phyloP scores from a whole-genome alignment of 148 eudicot genomes.

The Cornus kousa region DNA sequence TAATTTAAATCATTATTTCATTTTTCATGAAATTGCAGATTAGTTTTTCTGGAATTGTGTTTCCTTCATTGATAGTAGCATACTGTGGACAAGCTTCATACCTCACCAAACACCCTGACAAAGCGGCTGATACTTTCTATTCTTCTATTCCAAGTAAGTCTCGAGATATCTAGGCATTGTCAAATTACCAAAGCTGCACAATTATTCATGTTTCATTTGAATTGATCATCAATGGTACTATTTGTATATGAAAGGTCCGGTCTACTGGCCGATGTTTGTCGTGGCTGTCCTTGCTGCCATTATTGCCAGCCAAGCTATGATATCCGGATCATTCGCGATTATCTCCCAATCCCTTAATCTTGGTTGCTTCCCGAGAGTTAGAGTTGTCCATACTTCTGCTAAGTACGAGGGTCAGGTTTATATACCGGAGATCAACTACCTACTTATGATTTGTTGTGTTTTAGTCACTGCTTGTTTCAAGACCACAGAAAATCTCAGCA shows the following conservation, averaged over 20 bases:
- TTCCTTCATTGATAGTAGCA: slow-evolving; percentile 44
- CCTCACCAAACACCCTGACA: slow-evolving; percentile 44
- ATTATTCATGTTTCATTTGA: no score
- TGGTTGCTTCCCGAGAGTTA: slow-evolving; percentile 74
- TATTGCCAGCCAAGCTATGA: slow-evolving; percentile 88
- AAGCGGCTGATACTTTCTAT: slow-evolving; percentile 41
- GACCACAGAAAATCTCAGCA: slow-evolving; percentile 58
- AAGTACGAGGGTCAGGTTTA: slow-evolving; percentile 76
- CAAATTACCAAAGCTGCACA: no score
- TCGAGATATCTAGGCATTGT: no score
- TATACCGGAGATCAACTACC: slow-evolving; percentile 73
- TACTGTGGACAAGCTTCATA: slow-evolving; percentile 88
- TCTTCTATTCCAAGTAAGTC: slow-evolving; percentile 42
- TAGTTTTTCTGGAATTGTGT: slow-evolving; percentile 37
- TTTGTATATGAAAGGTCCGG: slow-evolving; percentile 22
- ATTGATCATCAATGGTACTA: no score
- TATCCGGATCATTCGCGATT: slow-evolving; percentile 64
- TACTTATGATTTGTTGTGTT: slow-evolving; percentile 63
- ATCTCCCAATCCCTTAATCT: slow-evolving; percentile 61
- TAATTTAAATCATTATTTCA: not conserved
- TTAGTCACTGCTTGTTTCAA: slow-evolving; percentile 53
- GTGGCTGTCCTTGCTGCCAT: slow-evolving; percentile 69
- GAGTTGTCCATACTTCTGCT: slow-evolving; percentile 69
- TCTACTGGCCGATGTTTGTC: slow-evolving; percentile 72
- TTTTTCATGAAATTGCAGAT: slow-evolving; percentile 23